A percentile compares a stretch with the other conserved stretches of the same genome.
These are phyloP conservation scores for Penicillium sumatraense DNA, from an alignment of 2,329 filamentous ascomycete species.

Conservation along the genomic window DNA sequence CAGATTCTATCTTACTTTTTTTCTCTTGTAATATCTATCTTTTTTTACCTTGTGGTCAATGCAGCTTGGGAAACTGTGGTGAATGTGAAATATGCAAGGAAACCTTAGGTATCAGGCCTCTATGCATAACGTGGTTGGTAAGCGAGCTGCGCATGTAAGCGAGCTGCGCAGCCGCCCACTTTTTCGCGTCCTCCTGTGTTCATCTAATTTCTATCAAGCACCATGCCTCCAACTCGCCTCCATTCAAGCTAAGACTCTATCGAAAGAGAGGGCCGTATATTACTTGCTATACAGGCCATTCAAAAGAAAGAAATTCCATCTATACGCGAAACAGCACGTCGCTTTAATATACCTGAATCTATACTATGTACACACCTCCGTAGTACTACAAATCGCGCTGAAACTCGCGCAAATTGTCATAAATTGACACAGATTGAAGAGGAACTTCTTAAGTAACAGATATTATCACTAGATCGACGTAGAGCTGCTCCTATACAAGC, in stretches of 20 bases:
- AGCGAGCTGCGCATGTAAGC: not conserved
- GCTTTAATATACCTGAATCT: not conserved
- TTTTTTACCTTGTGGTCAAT: too few relatives aligned
- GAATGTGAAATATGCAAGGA: too few relatives aligned
- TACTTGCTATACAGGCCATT: conserved; percentile 6
- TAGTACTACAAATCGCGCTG: not conserved
- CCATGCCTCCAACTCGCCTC: conserved; percentile 5
- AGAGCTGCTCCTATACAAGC: not conserved
- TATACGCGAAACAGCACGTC: not conserved
- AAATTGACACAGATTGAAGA: conserved; percentile 12
- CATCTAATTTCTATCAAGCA: not conserved
- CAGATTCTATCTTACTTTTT: too few relatives aligned
- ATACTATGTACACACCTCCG: not conserved
- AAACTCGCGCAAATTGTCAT: not conserved
- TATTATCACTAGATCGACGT: not conserved
- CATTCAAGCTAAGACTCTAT: not conserved
- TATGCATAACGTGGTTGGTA: not conserved
- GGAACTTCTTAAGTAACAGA: conserved; percentile 3
- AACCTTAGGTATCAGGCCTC: not conserved
- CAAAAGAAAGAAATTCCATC: not conserved
- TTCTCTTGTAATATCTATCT: too few relatives aligned
- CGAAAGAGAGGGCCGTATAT: conserved; percentile 2
- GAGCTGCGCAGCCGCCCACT: not conserved
- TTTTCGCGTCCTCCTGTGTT: not conserved
- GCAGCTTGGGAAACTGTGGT: too few relatives aligned